Evolutionary conservation across 371 early-diverging fungal genomes (phyloP), one percentile per base, ranked within the genome.

Genomic region (Mucor lusitanicus): DNA sequence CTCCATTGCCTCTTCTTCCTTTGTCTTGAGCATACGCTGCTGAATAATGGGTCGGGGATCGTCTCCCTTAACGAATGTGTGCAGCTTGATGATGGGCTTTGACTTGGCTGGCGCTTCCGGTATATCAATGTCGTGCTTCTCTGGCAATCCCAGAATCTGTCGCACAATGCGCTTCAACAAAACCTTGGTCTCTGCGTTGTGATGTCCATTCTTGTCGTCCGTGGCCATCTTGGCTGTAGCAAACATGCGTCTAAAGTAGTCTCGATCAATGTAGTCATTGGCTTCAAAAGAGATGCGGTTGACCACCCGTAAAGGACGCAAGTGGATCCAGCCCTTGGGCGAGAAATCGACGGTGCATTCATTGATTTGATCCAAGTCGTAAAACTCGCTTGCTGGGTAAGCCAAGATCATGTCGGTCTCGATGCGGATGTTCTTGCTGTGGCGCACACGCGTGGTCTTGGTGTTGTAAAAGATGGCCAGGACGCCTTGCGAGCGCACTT

Each of bases 351-450:
- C 76, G 39, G 81, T 80, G n/a, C 72, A 75, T 59, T 72, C 72
- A 19, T 74, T 75, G 66, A 77, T 75, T 44, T 71, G 74, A 40
- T 81, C 81, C 28, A 84, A 74, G 42, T 80, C 79, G 54, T 70
- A 74, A 7, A 81, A 55, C 8, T 71, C 72, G 54, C 82, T 75
- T 21, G 75, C 73, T 6, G 79, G 82, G 25, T 80, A 73, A 1
- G 79, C 76, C n/a, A 81, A 59, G 3, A 80, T 65, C 39, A 81
- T 70, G 64, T 84, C 82, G 6, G 82, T 80, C 32, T 71, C 73
- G n/a, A 80, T 73, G 1, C 70, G 44, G 42, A 74, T 67, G 1
- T 59, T 65, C 15, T 77, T 75, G n/a, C 59, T 71, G 9, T 70
- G 61, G 27, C 68, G 57, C 0, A 63, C 55, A 3, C 75, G 74